These are phyloP conservation scores for Spathaspora gorwiae DNA, from an alignment of 805 yeast species.

Conservation along the genomic window DNA sequence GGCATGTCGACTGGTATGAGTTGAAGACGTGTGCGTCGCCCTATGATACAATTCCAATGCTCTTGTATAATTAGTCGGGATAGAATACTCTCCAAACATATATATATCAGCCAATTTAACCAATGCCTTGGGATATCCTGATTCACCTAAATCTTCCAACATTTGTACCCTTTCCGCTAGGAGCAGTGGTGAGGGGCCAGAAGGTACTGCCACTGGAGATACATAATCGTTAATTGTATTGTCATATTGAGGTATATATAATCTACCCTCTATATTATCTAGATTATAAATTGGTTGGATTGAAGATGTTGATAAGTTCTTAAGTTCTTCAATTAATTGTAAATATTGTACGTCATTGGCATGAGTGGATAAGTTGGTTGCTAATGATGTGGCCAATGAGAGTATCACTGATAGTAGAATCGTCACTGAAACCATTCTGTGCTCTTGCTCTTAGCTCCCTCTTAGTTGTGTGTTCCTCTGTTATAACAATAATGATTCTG, in stretches of 20 bases:
- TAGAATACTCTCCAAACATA: slow-evolving; percentile 60
- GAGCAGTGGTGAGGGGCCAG: slow-evolving; percentile 2
- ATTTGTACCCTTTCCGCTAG: slow-evolving; percentile 10
- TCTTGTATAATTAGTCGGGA: slow-evolving; percentile 48
- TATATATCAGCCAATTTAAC: slow-evolving; percentile 54
- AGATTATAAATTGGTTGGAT: slow-evolving; percentile 12
- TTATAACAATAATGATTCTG: no score
- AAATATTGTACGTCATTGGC: neutral
- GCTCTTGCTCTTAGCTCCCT: no score
- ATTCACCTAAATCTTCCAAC: slow-evolving; percentile 13
- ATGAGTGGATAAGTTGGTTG: neutral
- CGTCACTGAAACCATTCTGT: no score
- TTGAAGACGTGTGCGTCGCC: no score
- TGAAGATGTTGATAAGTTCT: neutral
- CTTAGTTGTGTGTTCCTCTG: no score
- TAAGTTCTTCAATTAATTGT: neutral
- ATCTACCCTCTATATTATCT: slow-evolving; percentile 21
- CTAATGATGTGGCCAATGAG: neutral
- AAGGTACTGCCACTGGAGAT: no score
- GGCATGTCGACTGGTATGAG: no score
- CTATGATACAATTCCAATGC: slow-evolving; percentile 53
- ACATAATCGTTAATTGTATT: slow-evolving; percentile 13
- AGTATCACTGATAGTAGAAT: neutral
- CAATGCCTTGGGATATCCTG: slow-evolving; percentile 44
- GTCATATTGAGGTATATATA: slow-evolving; percentile 28